Evolutionary conservation across 106 monocot genomes (phyloP), one percentile per base, ranked within the genome.

Genomic region (Chionographis japonica): DNA sequence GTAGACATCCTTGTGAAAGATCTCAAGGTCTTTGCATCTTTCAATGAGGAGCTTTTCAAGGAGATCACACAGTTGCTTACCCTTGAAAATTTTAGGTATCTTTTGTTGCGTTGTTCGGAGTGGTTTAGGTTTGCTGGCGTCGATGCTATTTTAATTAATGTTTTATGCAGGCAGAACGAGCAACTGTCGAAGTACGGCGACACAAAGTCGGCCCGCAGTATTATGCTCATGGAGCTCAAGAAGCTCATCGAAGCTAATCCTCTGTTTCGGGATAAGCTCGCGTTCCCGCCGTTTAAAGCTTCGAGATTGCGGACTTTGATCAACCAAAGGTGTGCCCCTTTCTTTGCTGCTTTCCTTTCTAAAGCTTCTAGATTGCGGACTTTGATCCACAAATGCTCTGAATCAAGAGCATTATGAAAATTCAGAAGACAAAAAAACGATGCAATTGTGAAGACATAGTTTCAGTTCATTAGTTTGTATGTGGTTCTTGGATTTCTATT

Each of bases 181-280:
- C 94, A 95, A 58, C 80, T 95, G 58, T 95, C 94, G 0, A 95
- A 91, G 65, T 95, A 95, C 68, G 94, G 94, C 7, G 94, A 95
- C 37, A 91, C 95, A 66, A 91, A 95, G 56, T 92, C 95, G 1
- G 89, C 91, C 11, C 81, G 91, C 37, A 92, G 76, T 80, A 95
- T 95, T 62, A 92, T 92, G 91, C 82, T 95, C 11, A 54, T 89
- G 75, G 91, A 92, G 71, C 83, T 92, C 53, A 92, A 92, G 54
- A 91, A 95, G 64, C 84, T 91, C 8, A 88, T 95, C 61, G 91
- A 95, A 73, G 91, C 91, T 13, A 92, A 92, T 59, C 95, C 91
- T 16, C 62, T 86, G 43, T 95, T 91, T 53, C 88, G 95, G 49
- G 91, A 92, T 54, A 91, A 95, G 72, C 81, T 95, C 12, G 52